Percentiles rank a stretch among this genome's conserved stretches.
These are phyloP conservation scores for Cucumis variabilis DNA, from an alignment of 331 rosid species.

Conservation along the genomic window DNA sequence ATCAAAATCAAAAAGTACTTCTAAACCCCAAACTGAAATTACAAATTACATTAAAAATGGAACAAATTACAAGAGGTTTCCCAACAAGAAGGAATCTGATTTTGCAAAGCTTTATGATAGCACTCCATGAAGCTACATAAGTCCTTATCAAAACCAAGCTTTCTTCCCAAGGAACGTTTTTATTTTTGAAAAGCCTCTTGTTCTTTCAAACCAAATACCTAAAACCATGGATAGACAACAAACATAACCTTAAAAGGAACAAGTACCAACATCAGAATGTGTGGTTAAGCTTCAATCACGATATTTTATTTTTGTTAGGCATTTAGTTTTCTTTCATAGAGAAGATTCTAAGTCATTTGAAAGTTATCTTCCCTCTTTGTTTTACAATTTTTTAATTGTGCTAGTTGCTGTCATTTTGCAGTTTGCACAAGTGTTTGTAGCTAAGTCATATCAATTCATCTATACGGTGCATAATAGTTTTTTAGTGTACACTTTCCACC, in stretches of 20 bases:
- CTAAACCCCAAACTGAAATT: background rate
- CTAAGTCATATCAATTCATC: background rate
- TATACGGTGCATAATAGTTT: slow-evolving; percentile 10
- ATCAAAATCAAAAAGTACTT: background rate
- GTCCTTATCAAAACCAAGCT: background rate
- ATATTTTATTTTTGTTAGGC: background rate
- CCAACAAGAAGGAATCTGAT: background rate
- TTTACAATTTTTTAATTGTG: background rate
- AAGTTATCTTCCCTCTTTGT: background rate
- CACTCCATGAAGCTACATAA: background rate
- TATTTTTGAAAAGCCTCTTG: background rate
- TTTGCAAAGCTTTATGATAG: background rate
- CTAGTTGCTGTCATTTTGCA: slow-evolving; percentile 22
- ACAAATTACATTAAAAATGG: background rate
- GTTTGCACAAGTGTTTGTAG: background rate
- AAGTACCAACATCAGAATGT: background rate
- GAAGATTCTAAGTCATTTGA: background rate
- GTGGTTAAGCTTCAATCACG: background rate
- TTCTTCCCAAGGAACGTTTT: background rate
- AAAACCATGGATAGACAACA: background rate
- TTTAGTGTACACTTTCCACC: background rate
- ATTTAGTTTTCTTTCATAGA: background rate
- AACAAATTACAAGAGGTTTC: background rate
- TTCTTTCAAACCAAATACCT: background rate
- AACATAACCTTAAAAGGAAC: background rate